These are phyloP conservation scores for Aspergillus hiratsukae DNA, from an alignment of 2,329 filamentous ascomycete species.

Conservation along the genomic window DNA sequence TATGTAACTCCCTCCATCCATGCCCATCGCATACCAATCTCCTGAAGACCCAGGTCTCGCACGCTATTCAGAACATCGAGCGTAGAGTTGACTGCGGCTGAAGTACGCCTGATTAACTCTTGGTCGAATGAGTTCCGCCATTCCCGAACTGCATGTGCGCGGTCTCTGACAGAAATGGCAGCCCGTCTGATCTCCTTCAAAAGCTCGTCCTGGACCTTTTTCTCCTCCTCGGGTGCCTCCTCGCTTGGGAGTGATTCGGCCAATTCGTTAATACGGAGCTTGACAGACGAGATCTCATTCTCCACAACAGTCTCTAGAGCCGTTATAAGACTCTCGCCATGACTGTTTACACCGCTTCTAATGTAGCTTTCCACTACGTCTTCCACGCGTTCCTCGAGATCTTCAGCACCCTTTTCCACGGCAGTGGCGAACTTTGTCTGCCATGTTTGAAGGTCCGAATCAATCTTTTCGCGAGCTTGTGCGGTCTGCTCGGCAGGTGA, in stretches of 20 bases:
- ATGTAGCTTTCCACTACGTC: constrained; percentile 70
- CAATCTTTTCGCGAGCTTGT: constrained; percentile 59
- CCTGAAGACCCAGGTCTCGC: constrained; percentile 77
- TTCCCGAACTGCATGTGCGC: constrained; percentile 68
- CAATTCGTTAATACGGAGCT: constrained; percentile 58
- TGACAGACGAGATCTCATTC: constrained; percentile 61
- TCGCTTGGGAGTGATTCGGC: constrained; percentile 55
- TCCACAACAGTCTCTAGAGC: constrained; percentile 65
- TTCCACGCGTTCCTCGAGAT: constrained; percentile 58
- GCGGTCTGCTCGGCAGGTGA: constrained; percentile 42
- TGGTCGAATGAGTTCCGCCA: constrained; percentile 72
- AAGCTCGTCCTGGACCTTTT: constrained; percentile 51
- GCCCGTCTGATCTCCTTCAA: constrained; percentile 58
- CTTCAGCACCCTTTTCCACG: constrained; percentile 74
- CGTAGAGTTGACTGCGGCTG: constrained; percentile 70
- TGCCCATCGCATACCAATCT: constrained; percentile 90
- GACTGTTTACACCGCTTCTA: constrained; percentile 55
- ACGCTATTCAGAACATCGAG: constrained; percentile 78
- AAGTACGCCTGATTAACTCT: constrained; percentile 64
- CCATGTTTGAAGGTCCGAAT: constrained; percentile 77
- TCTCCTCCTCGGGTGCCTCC: constrained; percentile 49
- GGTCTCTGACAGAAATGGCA: constrained; percentile 69
- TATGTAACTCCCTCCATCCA: constrained; percentile 95
- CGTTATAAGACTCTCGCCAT: constrained; percentile 51
- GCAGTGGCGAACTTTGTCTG: constrained; percentile 82